Evolutionary conservation across 371 early-diverging fungal species (phyloP), one percentile per base, ranked within the genome.

Genomic region (Catenaria anguillulae): DNA sequence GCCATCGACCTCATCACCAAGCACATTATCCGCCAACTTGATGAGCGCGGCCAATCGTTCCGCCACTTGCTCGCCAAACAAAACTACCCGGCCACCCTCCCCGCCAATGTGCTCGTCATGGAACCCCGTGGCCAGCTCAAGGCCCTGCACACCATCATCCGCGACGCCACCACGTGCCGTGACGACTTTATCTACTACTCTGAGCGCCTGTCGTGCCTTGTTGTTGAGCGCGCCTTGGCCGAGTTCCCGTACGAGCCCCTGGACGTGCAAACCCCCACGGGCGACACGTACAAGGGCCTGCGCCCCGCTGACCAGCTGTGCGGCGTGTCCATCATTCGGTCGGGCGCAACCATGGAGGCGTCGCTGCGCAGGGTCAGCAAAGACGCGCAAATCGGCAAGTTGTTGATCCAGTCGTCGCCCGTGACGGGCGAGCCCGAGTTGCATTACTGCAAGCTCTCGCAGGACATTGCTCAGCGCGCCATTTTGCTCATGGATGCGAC

Each of bases 1-100:
- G 95, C 95, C 4, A 90, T 94, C 65, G 90, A 89, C 67, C 75
- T 94, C 58, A 84, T 92, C 67, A 85, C 86, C 33, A 87, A 92
- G 65, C 89, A 91, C 62, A 79, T 93, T 55, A 77, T 81, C 64
- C 81, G 84, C 17, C 88, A 90, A 74, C 75, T 94, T 29, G 76
- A 86, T 62, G 87, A 87, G 46, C 81, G 83, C 60, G 77, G 76
- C 34, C 71, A 83, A 33, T 75, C 76, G 55, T 75, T 88, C 37
- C 80, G 88, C 19, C 55, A 60, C 55, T 65, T 65, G 59, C 46
- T 73, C 17, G 43, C 35, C 40, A 34, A 52, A 59, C 23, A 55
- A 10, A 34, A 48, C n/a, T 52, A 55, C 26, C 33, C 61, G n/a
- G 26, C 43, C 24, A 33, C 67, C 17, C 60, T 85, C 10, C 83